Evolutionary conservation across 352 stramenopile genomes (phyloP), one percentile per base, ranked within the genome.

Genomic region (Globisporangium echinulatum): DNA sequence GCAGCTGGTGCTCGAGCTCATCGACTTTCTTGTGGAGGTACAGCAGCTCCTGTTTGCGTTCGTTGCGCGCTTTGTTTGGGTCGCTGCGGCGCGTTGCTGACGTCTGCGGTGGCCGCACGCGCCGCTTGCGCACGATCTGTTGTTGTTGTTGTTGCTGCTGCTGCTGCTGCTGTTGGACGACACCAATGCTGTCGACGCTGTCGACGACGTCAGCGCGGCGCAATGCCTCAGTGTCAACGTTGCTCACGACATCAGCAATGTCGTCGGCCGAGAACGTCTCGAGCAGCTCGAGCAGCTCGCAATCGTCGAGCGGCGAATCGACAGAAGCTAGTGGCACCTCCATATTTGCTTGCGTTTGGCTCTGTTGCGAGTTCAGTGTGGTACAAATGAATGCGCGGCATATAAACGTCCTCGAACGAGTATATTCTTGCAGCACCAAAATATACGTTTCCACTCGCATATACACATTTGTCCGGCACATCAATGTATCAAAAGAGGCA

Each of bases 241-340:
- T 13, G 13, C 8, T 3, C 33, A 9, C 33, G 50, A 19, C 36
- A 36, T 54, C 50, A 5, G 14, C 33, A 36, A 54, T n/a, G 50
- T 46, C 36, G 50, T 46, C 33, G 5, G 2, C 36, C 33, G 36
- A 38, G 55, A 60, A 54, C 38, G 39, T 48, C 7, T 60, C 55
- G 37, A 60, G 55, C 47, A 54, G 47, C 47, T 54, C 36, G 33
- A 54, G 37, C 15, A 60, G 37, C 8, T 54, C 55, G 37, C 25
- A 33, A 33, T 33, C 25, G 25, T 33, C 25, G 25, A 33, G 25
- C 25, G 25, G 25, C 25, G 25, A 33, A 33, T 33, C 25, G 25
- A 33, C 25, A 33, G 25, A 33, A 33, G 25, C 25, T 33, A 33
- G 25, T 33, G 25, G 25, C 25, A 33, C 25, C 25, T 33, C 25